Percentiles rank a stretch among this genome's conserved stretches.
These are phyloP conservation scores for Proliferodiscus dingleyae DNA, from an alignment of 2,329 filamentous ascomycete genomes.

Conservation along the genomic window DNA sequence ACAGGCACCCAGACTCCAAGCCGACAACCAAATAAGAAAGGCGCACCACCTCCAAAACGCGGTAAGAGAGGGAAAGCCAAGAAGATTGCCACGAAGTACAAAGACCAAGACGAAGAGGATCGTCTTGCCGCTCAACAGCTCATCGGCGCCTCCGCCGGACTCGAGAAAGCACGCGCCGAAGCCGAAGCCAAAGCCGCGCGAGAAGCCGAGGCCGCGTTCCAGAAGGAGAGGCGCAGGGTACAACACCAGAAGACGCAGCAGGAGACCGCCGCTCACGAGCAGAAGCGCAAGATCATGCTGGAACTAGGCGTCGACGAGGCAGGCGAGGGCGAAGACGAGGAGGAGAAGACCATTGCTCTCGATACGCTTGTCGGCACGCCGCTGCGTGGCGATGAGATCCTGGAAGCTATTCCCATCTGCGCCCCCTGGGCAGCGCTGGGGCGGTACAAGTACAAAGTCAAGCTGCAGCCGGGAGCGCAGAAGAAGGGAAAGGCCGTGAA, in stretches of 20 bases:
- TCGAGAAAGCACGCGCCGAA: conserved; percentile 64
- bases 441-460: conserved; percentile 87
- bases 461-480: conserved; percentile 80
- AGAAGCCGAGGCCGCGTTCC: conserved; percentile 67
- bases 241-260: conserved; percentile 76
- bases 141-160: conserved; percentile 70
- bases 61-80: conserved; percentile 80
- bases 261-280: conserved; percentile 72
- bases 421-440: conserved; percentile 60
- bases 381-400: conserved; percentile 74
- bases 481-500: conserved; percentile 96
- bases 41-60: conserved; percentile 48
- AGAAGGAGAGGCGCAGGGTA: conserved; percentile 68
- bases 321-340: conserved; percentile 54
- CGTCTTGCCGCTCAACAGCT: conserved; percentile 75
- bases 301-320: conserved; percentile 54
- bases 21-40: conserved; percentile 41
- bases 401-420: conserved; percentile 61
- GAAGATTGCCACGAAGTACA: conserved; percentile 86
- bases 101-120: conserved; percentile 91
- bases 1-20: conserved; percentile 24
- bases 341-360: conserved; percentile 49
- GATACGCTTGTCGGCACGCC: conserved; percentile 75
- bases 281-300: conserved; percentile 55
- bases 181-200: conserved; percentile 60